Base-by-base conservation (phyloP, 2,329 filamentous ascomycete genomes). In the Calonectria pseudoreteaudii region DNA sequence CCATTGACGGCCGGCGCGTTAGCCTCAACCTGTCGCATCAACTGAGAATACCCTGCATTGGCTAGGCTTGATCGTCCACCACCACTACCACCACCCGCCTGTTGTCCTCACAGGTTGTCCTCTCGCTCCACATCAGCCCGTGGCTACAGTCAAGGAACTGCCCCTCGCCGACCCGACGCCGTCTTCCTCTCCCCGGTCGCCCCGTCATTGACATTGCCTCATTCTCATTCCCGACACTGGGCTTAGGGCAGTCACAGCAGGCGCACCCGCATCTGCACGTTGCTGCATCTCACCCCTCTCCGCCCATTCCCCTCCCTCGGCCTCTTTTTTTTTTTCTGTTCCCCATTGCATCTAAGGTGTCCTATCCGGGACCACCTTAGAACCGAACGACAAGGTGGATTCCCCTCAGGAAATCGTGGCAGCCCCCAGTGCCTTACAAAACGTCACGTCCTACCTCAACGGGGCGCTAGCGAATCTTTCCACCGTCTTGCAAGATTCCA, bases 401-500 rank as follows among this genome's bases (percentile, higher is more conserved):
- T 91, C 90, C 83, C 85, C 85, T 85, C 87, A 88, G 84, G 86
- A 85, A 83, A 82, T 86, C 82, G 86, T 88, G 89, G 91, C 90
- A 90, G 91, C 90, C 82, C 87, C 89, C 84, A 90, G 90, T 91
- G 91, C 90, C 86, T 84, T 91, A 82, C 89, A 89, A 86, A 91
- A 89, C 85, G 87, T 90, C 83, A 88, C 87, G 80, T 88, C 88
- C 81, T 91, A 91, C 84, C 83, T 93, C 81, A 88, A 90, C 83
- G 87, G 86, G 74, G 88, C 88, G 72, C 78, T 90, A 77, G 81
- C 84, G 75, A 87, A 88, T 69, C 82, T 92, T 67, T 87, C 87
- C 76, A 83, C 84, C 76, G 86, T 85, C 73, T 84, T 90, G 77
- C 83, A 86, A 71, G 85, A 84, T 79, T 88, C 88, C 58, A 88